phyloP scores from a whole-genome alignment of 228 moss, liverwort and hornwort species.

The Sphagnum magellanicum region DNA sequence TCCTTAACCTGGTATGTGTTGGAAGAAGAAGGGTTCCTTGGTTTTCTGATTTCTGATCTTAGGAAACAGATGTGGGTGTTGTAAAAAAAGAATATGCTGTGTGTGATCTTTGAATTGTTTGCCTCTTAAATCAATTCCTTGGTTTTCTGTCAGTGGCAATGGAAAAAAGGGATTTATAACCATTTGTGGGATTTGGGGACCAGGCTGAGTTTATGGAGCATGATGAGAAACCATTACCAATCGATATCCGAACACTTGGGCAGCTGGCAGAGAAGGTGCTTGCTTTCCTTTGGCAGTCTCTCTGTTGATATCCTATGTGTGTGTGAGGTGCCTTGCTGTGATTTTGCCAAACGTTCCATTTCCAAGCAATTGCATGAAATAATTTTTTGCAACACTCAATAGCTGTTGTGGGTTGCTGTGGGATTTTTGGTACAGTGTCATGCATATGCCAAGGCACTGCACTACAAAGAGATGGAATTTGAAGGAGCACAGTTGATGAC shows the following conservation, averaged over 20 bases:
- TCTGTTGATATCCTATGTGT: not conserved
- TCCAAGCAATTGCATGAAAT: no score
- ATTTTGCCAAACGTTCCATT: no score
- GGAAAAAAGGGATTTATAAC: not conserved
- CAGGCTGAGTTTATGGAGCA: slow-evolving; percentile 99
- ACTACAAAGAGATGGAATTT: slow-evolving; percentile 99
- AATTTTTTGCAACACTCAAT: no score
- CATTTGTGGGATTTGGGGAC: not conserved
- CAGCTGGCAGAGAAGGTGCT: slow-evolving; percentile 93
- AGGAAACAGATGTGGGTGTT: no score
- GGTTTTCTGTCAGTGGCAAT: no score
- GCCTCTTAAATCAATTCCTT: no score
- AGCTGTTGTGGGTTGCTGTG: no score
- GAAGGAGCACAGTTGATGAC: slow-evolving; percentile 64
- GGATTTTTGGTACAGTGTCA: slow-evolving; percentile 53
- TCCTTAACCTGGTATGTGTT: slow-evolving; percentile 74
- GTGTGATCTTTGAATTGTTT: no score
- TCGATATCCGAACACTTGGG: slow-evolving; percentile 94
- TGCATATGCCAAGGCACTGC: slow-evolving; percentile 95
- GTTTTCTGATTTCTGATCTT: no score
- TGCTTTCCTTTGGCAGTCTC: not conserved
- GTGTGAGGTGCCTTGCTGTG: no score
- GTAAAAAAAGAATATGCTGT: no score
- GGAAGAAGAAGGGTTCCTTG: not conserved
- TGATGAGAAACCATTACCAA: slow-evolving; percentile 90